A percentile compares a stretch with the other conserved stretches of the same genome.
Conservation (phyloP, 768 basidiomycete genomes). For the Rhizopogon roseolus region DNA sequence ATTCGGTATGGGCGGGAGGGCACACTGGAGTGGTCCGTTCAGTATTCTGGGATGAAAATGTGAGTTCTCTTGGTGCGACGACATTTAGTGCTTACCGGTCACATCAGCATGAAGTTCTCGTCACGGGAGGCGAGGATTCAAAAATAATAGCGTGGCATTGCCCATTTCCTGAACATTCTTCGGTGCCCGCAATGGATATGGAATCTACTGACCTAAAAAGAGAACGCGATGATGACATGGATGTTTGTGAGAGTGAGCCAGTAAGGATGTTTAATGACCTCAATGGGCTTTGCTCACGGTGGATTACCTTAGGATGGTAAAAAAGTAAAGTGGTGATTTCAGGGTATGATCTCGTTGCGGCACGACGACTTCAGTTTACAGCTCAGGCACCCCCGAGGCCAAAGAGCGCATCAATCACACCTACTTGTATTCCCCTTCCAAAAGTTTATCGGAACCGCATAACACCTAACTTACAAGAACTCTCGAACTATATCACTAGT, state of each 20-base stretch:
- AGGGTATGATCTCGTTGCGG: background rate
- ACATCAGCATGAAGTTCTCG: constrained; percentile 32
- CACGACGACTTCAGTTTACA: background rate
- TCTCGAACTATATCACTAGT: too few relatives aligned
- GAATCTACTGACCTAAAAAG: constrained; percentile 14
- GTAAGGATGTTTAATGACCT: constrained; percentile 11
- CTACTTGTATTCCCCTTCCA: too few relatives aligned
- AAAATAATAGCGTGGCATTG: constrained; percentile 40
- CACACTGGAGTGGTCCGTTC: constrained; percentile 57
- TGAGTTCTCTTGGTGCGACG: constrained; percentile 13
- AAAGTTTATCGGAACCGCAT: too few relatives aligned
- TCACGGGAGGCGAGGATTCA: constrained; percentile 50
- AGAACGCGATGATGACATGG: constrained; percentile 17
- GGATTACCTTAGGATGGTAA: constrained; percentile 14
- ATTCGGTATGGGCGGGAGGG: constrained; percentile 48
- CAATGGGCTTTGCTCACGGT: background rate
- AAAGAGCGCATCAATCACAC: background rate
- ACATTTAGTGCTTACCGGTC: background rate
- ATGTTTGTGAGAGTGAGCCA: constrained; percentile 1
- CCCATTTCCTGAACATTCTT: constrained; percentile 1
- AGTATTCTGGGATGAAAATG: constrained; percentile 52
- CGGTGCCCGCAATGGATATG: constrained; percentile 6
- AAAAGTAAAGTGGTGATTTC: constrained; percentile 11
- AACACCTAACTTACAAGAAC: too few relatives aligned
- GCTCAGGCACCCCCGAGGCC: too few relatives aligned